Evolutionary conservation across 768 basidiomycete species (phyloP), one percentile per base, ranked within the genome.

Genomic region (Collybia sp.): DNA sequence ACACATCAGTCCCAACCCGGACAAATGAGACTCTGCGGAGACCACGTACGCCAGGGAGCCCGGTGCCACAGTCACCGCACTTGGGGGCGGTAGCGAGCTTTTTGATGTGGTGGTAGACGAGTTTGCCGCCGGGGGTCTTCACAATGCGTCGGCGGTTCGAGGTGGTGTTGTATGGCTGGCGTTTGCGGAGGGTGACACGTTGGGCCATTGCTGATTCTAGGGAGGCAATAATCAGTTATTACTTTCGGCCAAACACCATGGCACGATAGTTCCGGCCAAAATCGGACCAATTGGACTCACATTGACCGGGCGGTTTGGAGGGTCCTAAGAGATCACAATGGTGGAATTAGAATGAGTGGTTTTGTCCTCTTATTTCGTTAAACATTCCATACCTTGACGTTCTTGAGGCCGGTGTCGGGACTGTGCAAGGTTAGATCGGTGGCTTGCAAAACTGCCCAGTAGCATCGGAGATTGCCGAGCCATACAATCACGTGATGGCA

Each of bases 111-210:
- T 98, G 94, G 75, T 95, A 94, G 59, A 95, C 92, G 58, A 97
- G 87, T 73, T 88, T 92, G 55, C 96, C 96, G 72, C 95, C 96
- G 45, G 96, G 96, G 32, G 96, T 98, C 80, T 97, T 98, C 50
- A 98, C 83, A 55, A 98, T 80, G 58, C 93, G 86, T 65, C 94
- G 80, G 65, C 92, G 83, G 81, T 87, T 93, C 48, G 95, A 98
- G 60, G 85, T 84, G 71, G 96, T 98, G 84, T 96, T 97, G 81
- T 99, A 96, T 16, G 93, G 83, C 57, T 86, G 85, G 67, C 96
- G 92, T 74, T 96, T 99, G 77, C 96, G 88, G 76, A 99, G 92
- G 61, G 93, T 96, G 62, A 99, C 94, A 66, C 96, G 93, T 83
- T 98, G 95, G 71, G 92, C 93, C 95, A 97, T 97, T 59, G 64